phyloP scores from a whole-genome alignment of 2,329 filamentous ascomycete genomes.

The Chaetomium sp. region DNA sequence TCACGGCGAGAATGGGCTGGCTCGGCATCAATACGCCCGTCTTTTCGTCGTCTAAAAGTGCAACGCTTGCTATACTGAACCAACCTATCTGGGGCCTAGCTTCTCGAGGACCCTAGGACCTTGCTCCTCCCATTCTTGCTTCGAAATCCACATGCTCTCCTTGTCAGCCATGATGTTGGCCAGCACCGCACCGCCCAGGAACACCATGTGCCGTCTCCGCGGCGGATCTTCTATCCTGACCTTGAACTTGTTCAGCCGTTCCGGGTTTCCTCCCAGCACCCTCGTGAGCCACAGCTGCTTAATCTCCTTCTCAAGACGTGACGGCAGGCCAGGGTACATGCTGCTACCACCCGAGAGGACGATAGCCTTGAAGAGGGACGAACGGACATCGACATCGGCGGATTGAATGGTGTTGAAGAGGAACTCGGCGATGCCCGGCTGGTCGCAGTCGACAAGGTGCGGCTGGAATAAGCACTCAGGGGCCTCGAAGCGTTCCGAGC shows the following conservation, averaged over 20 bases:
- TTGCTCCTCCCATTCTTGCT: slow-evolving; percentile 95
- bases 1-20: neutral
- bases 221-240: slow-evolving; percentile 98
- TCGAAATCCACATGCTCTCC: slow-evolving; percentile 98
- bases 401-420: slow-evolving; percentile 98
- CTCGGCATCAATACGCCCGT: neutral
- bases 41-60: slow-evolving; percentile 15
- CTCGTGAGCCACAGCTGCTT: slow-evolving; percentile 98
- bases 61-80: slow-evolving; percentile 31
- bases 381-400: slow-evolving; percentile 91
- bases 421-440: slow-evolving; percentile 94
- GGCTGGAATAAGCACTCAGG: slow-evolving; percentile 98
- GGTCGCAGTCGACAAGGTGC: slow-evolving; percentile 95
- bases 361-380: slow-evolving; percentile 94
- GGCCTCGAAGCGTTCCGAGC: slow-evolving; percentile 95
- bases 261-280: slow-evolving; percentile 86
- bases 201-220: slow-evolving; percentile 94
- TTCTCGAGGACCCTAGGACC: slow-evolving; percentile 84
- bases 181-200: slow-evolving; percentile 91
- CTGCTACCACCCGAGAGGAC: slow-evolving; percentile 94
- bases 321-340: slow-evolving; percentile 98
- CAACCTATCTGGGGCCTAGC: slow-evolving; percentile 75
- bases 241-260: slow-evolving; percentile 98
- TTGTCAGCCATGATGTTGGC: slow-evolving; percentile 99
- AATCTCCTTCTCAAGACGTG: slow-evolving; percentile 93